A percentile compares a stretch with the other conserved stretches of the same genome.
Evolutionary conservation across 202 grass and related monocot genomes (phyloP).

Genomic region (Bolboschoenoplectus hybrid): DNA sequence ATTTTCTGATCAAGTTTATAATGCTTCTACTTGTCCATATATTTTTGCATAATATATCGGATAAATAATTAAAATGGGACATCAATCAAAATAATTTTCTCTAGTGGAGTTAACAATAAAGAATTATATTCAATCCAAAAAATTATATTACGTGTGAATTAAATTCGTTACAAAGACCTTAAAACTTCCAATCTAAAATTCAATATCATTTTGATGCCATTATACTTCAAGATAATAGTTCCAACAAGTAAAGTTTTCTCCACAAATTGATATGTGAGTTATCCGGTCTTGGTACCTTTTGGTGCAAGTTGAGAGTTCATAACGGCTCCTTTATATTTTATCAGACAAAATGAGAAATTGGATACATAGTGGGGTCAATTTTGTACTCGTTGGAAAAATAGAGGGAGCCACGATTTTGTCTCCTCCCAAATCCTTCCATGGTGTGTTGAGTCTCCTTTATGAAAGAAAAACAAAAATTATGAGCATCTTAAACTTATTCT

Average conservation of each 20-base stretch:
- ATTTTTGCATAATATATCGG: neutral
- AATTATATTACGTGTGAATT: neutral
- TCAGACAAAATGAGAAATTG: constrained; percentile 17
- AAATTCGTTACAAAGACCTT: neutral
- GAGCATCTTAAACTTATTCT: neutral
- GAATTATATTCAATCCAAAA: neutral
- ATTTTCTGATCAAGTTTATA: neutral
- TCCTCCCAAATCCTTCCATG: constrained; percentile 18
- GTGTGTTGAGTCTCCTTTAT: constrained; percentile 15
- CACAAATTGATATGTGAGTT: neutral
- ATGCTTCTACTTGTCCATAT: neutral
- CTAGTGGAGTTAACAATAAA: neutral
- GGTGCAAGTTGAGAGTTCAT: constrained; percentile 23
- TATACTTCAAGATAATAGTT: neutral
- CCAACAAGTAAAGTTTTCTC: neutral
- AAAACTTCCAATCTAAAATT: neutral
- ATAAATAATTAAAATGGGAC: neutral
- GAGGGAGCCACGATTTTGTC: constrained; percentile 35
- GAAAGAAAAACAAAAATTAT: neutral
- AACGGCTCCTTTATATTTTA: neutral
- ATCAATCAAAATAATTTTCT: neutral
- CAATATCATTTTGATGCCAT: neutral
- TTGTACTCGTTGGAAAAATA: constrained; percentile 24
- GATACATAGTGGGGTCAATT: constrained; percentile 32
- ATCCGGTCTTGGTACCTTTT: neutral